Base-by-base conservation (phyloP, 2,329 filamentous ascomycete species). In the Mycocentrospora acerina region DNA sequence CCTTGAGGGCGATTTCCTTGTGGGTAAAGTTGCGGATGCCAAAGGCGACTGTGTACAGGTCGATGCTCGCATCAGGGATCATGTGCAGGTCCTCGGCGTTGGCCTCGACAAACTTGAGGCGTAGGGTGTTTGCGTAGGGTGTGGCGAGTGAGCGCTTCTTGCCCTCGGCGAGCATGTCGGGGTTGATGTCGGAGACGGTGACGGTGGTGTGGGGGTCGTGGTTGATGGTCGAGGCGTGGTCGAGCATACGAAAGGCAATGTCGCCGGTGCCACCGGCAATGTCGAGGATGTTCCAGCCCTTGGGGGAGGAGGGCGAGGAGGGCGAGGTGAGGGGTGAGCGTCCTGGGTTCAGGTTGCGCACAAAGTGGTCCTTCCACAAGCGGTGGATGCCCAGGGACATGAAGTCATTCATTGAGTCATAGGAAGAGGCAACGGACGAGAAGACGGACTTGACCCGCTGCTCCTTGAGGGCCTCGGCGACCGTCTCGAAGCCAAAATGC, bases 361-460 rank as follows among this genome's bases (percentile, higher is more conserved):
- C 91, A 68, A 97, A 98, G 71, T 95, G 84, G 71, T 97, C 91
- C 74, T 87, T 98, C 93, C 93, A 98, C 25, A 98, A 75, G 29
- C 93, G 86, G 69, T 98, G 93, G 71, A 95, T 90, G 38, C 93
- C 93, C 32, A 98, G 81, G 7, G 93, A 97, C 93, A 98, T 98
- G 54, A 97, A 79, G 68, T 98, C 93, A 73, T 98, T 98, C 93
- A 98, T 98, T 47, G 85, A 86, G 70, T 98, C 93, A 72, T 98
- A 98, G 13, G 86, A 89, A 48, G 88, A 83, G 53, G 93, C 93
- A 27, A 98, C 93, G 53, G 86, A 96, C 68, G 88, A 91, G 74
- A 98, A 98, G 42, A 98, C 93, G 28, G 81, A 82, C 44, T 86
- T 70, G 83, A 82, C 82, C 71, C 74, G 75, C 16, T 78, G 76